Evolutionary conservation across 1,284 basidiomycete species (phyloP), one percentile per base, ranked within the genome.

Genomic region (Lentinula novae-zelandiae): DNA sequence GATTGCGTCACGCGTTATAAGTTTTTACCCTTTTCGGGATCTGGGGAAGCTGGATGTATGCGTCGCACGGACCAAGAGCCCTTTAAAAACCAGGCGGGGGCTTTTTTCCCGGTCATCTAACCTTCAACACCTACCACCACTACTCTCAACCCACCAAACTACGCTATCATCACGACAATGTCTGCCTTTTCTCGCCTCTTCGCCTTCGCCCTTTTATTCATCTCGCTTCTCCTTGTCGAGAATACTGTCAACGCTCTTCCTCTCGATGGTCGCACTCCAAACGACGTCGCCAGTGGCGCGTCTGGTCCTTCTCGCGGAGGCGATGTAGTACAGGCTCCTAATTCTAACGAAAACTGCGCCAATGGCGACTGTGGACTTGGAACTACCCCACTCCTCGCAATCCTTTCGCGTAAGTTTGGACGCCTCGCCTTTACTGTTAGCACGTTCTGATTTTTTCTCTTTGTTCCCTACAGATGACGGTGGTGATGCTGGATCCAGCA

Each of bases 151-250:
- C 39, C 53, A 54, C 38, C 55, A 50, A 13, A 5, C 27, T 39
- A 52, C 27, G 27, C 34, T 20, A 51, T 54, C 17, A 9, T 33
- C 13, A 33, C 31, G 10, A 36, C 31, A 51, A 57, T 61, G 53
- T n/a, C 57, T 58, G 48, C 53, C 48, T 75, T 78, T 71, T 68
- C 65, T 64, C 68, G 65, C 57, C 67, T 64, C 63, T 59, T 64
- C 49, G 49, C 72, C 60, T 57, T 68, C 40, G 61, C 74, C 64
- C 49, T 67, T 60, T 40, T 73, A 61, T 39, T 73, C 63, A 56
- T 68, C 61, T 54, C 67, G 58, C 59, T 68, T 61, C 60, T 62
- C 40, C 60, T 64, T 55, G 53, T 66, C 58, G 65, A 64, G 9
- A 27, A 42, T 33, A 17, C 53, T 27, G 54, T 42, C 44, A 8